Evolutionary conservation across 805 yeast genomes (phyloP).

Genomic region (Saturnispora silvae): DNA sequence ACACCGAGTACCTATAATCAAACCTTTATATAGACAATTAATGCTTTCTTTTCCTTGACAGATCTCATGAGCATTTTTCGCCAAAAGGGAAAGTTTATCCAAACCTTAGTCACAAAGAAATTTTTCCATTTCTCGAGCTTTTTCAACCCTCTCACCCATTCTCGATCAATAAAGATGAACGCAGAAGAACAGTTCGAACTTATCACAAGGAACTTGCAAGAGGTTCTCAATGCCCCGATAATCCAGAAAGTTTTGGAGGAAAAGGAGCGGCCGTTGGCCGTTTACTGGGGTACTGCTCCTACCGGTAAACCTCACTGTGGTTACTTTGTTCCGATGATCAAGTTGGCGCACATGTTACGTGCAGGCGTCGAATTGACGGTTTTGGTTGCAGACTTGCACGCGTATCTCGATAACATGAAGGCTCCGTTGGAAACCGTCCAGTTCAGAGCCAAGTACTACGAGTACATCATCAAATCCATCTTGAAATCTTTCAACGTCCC

Average conservation of each 20-base stretch:
- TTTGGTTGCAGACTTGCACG: constrained; percentile 90
- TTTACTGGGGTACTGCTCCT: constrained; percentile 99
- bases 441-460: constrained; percentile 86
- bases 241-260: constrained; percentile 74
- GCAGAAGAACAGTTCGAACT: constrained; percentile 59
- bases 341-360: constrained; percentile 83
- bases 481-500: constrained; percentile 83
- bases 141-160: too few relatives aligned
- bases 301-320: constrained; percentile 99
- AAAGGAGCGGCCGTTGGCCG: constrained; percentile 68
- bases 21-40: too few relatives aligned
- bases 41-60: too few relatives aligned
- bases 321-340: constrained; percentile 95
- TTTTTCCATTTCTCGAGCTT: too few relatives aligned
- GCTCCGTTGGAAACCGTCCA: constrained; percentile 89
- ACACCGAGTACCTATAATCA: too few relatives aligned
- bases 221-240: constrained; percentile 79
- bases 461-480: constrained; percentile 70
- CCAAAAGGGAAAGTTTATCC: too few relatives aligned
- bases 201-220: constrained; percentile 83
- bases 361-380: constrained; percentile 96
- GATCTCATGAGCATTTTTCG: too few relatives aligned
- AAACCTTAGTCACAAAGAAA: too few relatives aligned
- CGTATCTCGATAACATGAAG: constrained; percentile 95
- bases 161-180: constrained; percentile 23